Percentiles rank a stretch among this genome's conserved stretches.
Conservation (phyloP, 129 eudicot species). For the Solidago caesia region DNA sequence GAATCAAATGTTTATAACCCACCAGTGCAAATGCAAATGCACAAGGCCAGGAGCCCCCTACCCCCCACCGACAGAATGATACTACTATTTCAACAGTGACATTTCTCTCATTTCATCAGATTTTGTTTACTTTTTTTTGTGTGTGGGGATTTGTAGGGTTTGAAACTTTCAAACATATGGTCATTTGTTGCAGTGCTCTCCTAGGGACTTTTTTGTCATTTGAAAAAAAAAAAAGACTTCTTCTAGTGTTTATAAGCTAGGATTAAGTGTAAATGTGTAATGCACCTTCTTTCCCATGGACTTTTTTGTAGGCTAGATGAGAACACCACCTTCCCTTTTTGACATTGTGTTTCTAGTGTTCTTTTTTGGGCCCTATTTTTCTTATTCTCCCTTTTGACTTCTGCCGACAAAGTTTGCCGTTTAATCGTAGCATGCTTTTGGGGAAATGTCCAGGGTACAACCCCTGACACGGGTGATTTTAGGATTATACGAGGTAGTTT, state of each 20-base stretch:
- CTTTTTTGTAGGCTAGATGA: neutral
- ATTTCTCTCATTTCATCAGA: slow-evolving; percentile 25
- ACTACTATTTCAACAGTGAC: slow-evolving; percentile 21
- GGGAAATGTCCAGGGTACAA: too few relatives aligned
- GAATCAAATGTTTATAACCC: slow-evolving; percentile 28
- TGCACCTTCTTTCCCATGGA: neutral
- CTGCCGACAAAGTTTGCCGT: neutral
- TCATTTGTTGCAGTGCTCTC: neutral
- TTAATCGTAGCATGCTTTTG: neutral
- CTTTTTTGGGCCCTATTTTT: slow-evolving; percentile 16
- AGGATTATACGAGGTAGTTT: too few relatives aligned
- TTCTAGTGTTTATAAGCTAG: neutral
- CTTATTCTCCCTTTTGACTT: slow-evolving; percentile 20
- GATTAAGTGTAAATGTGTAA: slow-evolving; percentile 15
- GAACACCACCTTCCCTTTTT: slow-evolving; percentile 13
- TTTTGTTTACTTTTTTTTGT: neutral
- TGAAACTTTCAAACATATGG: neutral
- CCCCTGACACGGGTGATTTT: too few relatives aligned
- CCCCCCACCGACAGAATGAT: slow-evolving; percentile 45
- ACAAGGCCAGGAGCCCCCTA: slow-evolving; percentile 5
- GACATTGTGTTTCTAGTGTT: too few relatives aligned
- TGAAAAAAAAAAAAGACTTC: too few relatives aligned
- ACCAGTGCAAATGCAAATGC: neutral
- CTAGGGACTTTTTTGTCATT: neutral
- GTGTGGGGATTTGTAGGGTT: neutral